Base-by-base conservation (phyloP, 495 filamentous ascomycete genomes). In the Penicillium flavigenum region DNA sequence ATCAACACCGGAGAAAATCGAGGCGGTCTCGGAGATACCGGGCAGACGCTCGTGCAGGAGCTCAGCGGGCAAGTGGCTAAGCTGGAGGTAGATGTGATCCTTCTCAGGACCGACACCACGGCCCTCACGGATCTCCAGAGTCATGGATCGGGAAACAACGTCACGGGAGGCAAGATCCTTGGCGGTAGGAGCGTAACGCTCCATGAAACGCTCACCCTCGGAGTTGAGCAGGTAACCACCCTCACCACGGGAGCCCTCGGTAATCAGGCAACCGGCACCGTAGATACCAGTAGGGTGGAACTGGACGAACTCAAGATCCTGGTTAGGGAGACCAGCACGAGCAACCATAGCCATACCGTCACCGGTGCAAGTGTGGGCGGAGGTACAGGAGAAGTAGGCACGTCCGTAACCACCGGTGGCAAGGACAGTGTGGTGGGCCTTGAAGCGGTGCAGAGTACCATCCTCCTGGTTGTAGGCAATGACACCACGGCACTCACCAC, bases 271-370 rank as follows among this genome's bases (percentile, higher is more conserved):
- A 63, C 94, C 94, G 61, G 94, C 94, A 73, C 94, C 94, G 76
- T 98, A 98, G 78, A 98, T 98, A 79, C 94, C 94, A 52, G 94
- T 96, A 24, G 94, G 94, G 76, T 98, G 94, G 86, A 98, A 98
- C 80, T 98, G 94, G 62, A 98, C 94, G 78, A 98, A 98, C 76
- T 98, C 94, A 67, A 98, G 83, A 83, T 98, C 94, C 79, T 98
- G 94, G 81, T 96, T 96, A 53, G 94, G 94, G 34, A 98, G 88
- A 71, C 94, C 94, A 55, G 94, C 94, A 75, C 94, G 91, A 62
- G 94, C 88, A 70, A 96, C 94, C 94, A 97, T 96, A 59, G 92
- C 94, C 89, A 93, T 96, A 75, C 93, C 93, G 69, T 98, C 93
- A 82, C 93, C 93, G 58, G 93, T 98, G 77, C 92, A 96, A 62